These are phyloP conservation scores for Xylaria nigripes DNA, from an alignment of 495 filamentous ascomycete species.

Conservation along the genomic window DNA sequence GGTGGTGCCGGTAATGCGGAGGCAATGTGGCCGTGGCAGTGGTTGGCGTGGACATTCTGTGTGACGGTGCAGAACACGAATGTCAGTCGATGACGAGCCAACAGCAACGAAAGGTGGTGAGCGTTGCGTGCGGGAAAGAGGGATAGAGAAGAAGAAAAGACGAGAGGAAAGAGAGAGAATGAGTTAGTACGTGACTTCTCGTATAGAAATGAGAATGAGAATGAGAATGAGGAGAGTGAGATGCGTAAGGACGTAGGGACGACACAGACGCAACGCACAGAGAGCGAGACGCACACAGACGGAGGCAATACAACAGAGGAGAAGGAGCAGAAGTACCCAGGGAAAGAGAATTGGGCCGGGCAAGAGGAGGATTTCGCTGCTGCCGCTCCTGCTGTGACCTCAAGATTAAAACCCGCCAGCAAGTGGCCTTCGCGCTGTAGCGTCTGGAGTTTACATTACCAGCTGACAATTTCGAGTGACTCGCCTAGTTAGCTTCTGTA, in stretches of 20 bases:
- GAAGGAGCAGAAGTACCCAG: neutral
- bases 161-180: neutral
- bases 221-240: neutral
- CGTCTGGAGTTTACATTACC: neutral
- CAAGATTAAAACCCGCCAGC: neutral
- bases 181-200: too few relatives aligned
- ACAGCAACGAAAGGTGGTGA: conserved; percentile 7
- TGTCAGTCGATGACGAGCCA: conserved; percentile 4
- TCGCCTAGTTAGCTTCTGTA: neutral
- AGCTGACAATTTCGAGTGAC: neutral
- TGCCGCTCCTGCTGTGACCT: neutral
- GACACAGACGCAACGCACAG: too few relatives aligned
- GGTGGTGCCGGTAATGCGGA: conserved; percentile 43
- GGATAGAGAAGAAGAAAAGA: neutral
- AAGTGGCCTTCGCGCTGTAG: neutral
- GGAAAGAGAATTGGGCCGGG: neutral
- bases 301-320: too few relatives aligned
- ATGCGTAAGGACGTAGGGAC: too few relatives aligned
- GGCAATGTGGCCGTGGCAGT: conserved; percentile 70
- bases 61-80: neutral
- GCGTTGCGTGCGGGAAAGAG: conserved; percentile 2
- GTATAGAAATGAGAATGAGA: neutral
- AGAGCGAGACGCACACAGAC: too few relatives aligned
- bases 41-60: conserved; percentile 75
- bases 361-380: neutral